Conservation (phyloP, 768 basidiomycete species). For the Russula ochroleuca region DNA sequence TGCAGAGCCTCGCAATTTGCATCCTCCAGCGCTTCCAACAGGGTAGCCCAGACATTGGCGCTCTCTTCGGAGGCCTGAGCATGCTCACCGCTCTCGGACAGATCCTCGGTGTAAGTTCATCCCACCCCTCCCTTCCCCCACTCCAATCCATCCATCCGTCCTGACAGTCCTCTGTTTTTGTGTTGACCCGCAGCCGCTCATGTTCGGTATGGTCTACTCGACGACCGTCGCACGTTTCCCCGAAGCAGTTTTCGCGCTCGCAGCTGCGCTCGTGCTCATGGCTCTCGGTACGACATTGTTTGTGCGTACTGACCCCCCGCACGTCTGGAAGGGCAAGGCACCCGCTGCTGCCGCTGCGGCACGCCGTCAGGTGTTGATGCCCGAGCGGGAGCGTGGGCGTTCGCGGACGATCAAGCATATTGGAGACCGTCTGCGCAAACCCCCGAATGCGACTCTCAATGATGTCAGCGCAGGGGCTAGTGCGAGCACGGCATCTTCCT, state of each 20-base stretch:
- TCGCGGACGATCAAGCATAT: conserved; percentile 26
- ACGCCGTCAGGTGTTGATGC: background rate
- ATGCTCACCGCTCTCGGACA: conserved; percentile 63
- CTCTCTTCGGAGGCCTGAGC: conserved; percentile 68
- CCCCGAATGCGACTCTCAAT: background rate
- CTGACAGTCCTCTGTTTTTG: background rate
- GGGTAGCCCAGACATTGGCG: conserved; percentile 42
- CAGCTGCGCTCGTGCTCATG: conserved; percentile 50
- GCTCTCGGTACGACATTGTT: conserved; percentile 46
- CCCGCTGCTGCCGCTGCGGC: conserved; percentile 5
- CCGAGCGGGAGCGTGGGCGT: conserved; percentile 27
- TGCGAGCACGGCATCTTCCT: background rate
- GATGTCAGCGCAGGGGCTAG: background rate
- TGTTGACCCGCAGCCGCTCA: conserved; percentile 48
- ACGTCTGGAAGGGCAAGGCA: conserved; percentile 23
- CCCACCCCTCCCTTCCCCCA: conserved; percentile 13
- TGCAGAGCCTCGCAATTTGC: conserved; percentile 71
- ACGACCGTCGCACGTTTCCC: conserved; percentile 60
- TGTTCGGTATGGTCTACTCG: conserved; percentile 66
- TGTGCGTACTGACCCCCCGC: conserved; percentile 35
- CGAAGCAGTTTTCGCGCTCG: conserved; percentile 62
- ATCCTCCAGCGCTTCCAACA: conserved; percentile 42
- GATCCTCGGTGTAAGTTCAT: conserved; percentile 45
- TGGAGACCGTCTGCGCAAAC: conserved; percentile 22
- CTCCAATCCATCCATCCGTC: background rate